Conservation (phyloP, 192 early-diverging fungal species). For the Backusella sp. region DNA sequence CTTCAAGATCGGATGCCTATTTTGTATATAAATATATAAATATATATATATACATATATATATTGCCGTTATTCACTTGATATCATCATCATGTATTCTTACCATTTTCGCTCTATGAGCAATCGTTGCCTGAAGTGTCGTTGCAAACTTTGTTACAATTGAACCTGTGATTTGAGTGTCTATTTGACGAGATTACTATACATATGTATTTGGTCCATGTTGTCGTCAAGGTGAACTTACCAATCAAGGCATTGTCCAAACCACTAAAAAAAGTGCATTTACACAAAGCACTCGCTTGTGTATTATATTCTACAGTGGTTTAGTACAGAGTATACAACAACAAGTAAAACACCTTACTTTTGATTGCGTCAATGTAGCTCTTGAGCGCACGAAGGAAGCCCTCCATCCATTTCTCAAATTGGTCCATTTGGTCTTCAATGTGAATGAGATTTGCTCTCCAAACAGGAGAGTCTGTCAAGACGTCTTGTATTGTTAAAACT, state of each 20-base stretch:
- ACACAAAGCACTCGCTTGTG: constrained; percentile 27
- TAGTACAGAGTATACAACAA: neutral
- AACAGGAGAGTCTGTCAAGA: constrained; percentile 50
- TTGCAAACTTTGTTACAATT: constrained; percentile 41
- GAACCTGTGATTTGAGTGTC: constrained; percentile 36
- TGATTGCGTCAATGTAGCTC: constrained; percentile 36
- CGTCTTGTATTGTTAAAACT: constrained; percentile 48
- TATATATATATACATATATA: no score
- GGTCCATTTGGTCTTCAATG: constrained; percentile 57
- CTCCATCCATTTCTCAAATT: constrained; percentile 53
- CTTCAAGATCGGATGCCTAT: constrained; percentile 56
- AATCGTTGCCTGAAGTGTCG: constrained; percentile 46
- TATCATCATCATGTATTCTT: neutral
- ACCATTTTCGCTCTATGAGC: constrained; percentile 49
- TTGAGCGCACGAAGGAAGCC: constrained; percentile 37
- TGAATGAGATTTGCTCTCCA: constrained; percentile 52
- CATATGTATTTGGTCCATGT: no score
- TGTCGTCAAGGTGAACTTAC: constrained; percentile 18
- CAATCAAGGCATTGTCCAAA: constrained; percentile 29
- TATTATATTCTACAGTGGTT: constrained; percentile 30
- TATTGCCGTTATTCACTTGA: neutral
- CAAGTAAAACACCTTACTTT: constrained; percentile 28
- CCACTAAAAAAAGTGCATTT: constrained; percentile 18
- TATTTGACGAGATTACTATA: neutral
- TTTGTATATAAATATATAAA: no score